A percentile compares a stretch with the other conserved stretches of the same genome.
Evolutionary conservation across 2,329 filamentous ascomycete species (phyloP).

Genomic region (Cercospora sesami): DNA sequence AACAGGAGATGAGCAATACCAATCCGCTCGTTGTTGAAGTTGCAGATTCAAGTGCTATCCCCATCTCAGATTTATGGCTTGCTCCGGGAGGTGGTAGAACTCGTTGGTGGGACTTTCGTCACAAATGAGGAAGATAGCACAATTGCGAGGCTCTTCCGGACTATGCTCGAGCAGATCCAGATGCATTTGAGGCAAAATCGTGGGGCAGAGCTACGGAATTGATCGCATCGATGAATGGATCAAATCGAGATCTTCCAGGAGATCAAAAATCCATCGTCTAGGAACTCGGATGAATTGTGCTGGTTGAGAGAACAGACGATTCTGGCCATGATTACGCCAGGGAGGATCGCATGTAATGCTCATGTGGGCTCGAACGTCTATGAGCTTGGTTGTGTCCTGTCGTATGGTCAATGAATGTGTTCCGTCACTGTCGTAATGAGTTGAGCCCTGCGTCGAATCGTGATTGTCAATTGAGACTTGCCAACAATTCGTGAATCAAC

Average conservation of each 20-base stretch:
- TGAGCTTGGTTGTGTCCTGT: background rate
- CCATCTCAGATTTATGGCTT: background rate
- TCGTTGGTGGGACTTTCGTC: background rate
- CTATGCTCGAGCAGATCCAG: background rate
- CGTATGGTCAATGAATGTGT: background rate
- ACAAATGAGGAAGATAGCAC: background rate
- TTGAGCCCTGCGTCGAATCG: background rate
- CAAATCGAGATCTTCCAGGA: background rate
- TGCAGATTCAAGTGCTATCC: background rate
- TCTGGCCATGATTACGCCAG: background rate
- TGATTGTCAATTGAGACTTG: background rate
- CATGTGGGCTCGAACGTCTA: background rate
- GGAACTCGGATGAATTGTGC: background rate
- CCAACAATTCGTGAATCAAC: background rate
- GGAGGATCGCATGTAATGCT: background rate
- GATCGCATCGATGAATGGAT: background rate
- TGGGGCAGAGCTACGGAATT: background rate
- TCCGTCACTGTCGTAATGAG: background rate
- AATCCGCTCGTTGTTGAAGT: background rate
- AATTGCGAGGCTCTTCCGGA: background rate
- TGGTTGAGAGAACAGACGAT: background rate
- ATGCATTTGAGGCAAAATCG: too few species aligned
- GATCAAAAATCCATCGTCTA: background rate
- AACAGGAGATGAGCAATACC: background rate
- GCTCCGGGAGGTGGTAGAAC: background rate